phyloP scores from a whole-genome alignment of 2,329 filamentous ascomycete species.

The Pestalotiopsis sp. region DNA sequence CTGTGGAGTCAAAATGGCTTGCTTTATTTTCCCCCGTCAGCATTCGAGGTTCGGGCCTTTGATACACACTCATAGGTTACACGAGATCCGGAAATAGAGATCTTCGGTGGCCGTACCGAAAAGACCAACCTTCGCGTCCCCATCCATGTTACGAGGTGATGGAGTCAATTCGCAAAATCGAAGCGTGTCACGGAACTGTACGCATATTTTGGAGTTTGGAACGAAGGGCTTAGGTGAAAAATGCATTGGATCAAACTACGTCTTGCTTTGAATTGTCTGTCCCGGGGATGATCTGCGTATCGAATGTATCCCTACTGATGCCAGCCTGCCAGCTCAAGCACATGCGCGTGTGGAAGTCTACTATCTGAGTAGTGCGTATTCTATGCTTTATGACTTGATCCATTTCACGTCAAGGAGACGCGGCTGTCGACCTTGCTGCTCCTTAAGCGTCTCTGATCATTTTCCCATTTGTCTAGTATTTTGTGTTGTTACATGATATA shows the following conservation, averaged over 20 bases:
- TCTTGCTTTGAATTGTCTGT: neutral
- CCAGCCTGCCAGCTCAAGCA: neutral
- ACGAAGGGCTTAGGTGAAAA: neutral
- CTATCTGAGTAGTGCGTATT: too few relatives aligned
- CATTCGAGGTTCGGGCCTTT: constrained; percentile 37
- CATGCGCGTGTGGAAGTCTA: too few relatives aligned
- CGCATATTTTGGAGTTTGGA: neutral
- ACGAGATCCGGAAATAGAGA: constrained; percentile 37
- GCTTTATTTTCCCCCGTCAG: constrained; percentile 37
- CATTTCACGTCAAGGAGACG: neutral
- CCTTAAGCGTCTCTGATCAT: neutral
- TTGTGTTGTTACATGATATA: neutral
- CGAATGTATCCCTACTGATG: neutral
- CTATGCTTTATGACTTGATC: too few relatives aligned
- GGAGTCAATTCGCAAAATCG: neutral
- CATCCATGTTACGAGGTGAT: neutral
- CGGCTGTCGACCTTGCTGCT: neutral
- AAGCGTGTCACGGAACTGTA: neutral
- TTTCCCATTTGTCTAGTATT: neutral
- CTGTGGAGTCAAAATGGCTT: constrained; percentile 38
- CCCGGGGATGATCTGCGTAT: neutral
- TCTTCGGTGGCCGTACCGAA: constrained; percentile 9
- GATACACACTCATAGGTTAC: constrained; percentile 34
- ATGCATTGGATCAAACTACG: neutral
- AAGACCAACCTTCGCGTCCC: neutral